Conservation (phyloP, 371 early-diverging fungal genomes). For the Mucor saturninus region DNA sequence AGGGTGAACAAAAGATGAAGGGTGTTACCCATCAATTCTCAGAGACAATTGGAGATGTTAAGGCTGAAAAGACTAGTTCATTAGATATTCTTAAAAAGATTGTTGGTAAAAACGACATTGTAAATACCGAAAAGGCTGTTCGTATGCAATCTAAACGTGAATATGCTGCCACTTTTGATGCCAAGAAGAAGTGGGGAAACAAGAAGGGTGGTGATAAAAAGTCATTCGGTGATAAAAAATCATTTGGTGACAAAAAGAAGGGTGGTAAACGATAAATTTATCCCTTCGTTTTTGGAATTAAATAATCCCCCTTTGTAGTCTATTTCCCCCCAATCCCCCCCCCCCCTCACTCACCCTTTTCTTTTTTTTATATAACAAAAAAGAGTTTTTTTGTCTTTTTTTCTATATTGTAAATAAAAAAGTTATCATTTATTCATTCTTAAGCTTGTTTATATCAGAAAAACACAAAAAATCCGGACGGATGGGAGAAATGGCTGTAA, state of each 20-base stretch:
- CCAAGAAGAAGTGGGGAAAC: slow-evolving; percentile 17
- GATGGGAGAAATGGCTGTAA: too few species aligned
- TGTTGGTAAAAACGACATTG: slow-evolving; percentile 62
- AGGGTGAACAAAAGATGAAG: slow-evolving; percentile 83
- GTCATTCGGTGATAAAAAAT: neutral
- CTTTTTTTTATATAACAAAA: slow-evolving; percentile 7
- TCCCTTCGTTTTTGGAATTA: neutral
- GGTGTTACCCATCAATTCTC: slow-evolving; percentile 79
- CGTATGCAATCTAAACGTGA: slow-evolving; percentile 30
- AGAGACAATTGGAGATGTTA: slow-evolving; percentile 57
- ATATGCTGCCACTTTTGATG: slow-evolving; percentile 22
- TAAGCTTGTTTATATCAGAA: too few species aligned
- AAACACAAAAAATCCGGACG: too few species aligned
- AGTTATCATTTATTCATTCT: too few species aligned
- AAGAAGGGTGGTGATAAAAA: slow-evolving; percentile 13
- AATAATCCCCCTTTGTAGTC: neutral
- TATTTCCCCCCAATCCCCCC: too few species aligned
- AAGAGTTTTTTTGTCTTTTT: neutral
- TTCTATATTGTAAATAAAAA: too few species aligned
- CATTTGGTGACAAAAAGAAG: slow-evolving; percentile 6
- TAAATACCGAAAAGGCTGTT: slow-evolving; percentile 65
- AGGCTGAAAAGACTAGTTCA: slow-evolving; percentile 65
- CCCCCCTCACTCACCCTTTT: too few species aligned
- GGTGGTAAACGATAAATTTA: slow-evolving; percentile 14
- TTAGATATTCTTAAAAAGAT: slow-evolving; percentile 67